Evolutionary conservation across 352 stramenopile genomes (phyloP).

Genomic region (Aphanomyces cochlioides): DNA sequence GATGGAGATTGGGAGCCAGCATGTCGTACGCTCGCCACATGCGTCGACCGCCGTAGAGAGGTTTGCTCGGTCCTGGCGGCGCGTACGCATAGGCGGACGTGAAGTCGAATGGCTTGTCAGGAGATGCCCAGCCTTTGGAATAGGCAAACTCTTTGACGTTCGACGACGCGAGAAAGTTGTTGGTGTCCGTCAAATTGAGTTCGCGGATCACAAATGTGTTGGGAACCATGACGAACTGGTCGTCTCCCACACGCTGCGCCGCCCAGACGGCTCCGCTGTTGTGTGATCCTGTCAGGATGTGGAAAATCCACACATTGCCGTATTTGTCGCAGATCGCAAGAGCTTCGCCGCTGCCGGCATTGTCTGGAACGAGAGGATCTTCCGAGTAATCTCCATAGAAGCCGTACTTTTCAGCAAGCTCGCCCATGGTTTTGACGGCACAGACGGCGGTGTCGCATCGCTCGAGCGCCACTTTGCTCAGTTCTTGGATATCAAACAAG

Average conservation of each 20-base stretch:
- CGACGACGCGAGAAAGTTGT: conserved; percentile 84
- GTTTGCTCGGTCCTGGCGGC: conserved; percentile 49
- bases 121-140: conserved; percentile 80
- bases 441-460: conserved; percentile 76
- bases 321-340: conserved; percentile 82
- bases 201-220: conserved; percentile 93
- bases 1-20: conserved; percentile 66
- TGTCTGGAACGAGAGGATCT: conserved; percentile 49
- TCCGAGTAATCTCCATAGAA: conserved; percentile 91
- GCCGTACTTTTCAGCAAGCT: conserved; percentile 86
- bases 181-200: conserved; percentile 63
- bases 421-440: conserved; percentile 87
- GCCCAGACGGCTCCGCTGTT: conserved; percentile 89
- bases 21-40: conserved; percentile 87
- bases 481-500: conserved; percentile 86
- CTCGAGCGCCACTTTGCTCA: conserved; percentile 89
- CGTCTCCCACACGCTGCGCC: conserved; percentile 87
- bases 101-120: conserved; percentile 58
- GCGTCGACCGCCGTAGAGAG: conserved; percentile 74
- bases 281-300: conserved; percentile 87
- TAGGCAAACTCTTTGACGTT: conserved; percentile 82
- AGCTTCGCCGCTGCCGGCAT: conserved; percentile 69
- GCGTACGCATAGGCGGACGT: conserved; percentile 66
- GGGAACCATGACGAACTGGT: conserved; percentile 84
- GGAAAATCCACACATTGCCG: conserved; percentile 93